Evolutionary conservation across 2,329 filamentous ascomycete genomes (phyloP).

Genomic region (Alternaria sp.): DNA sequence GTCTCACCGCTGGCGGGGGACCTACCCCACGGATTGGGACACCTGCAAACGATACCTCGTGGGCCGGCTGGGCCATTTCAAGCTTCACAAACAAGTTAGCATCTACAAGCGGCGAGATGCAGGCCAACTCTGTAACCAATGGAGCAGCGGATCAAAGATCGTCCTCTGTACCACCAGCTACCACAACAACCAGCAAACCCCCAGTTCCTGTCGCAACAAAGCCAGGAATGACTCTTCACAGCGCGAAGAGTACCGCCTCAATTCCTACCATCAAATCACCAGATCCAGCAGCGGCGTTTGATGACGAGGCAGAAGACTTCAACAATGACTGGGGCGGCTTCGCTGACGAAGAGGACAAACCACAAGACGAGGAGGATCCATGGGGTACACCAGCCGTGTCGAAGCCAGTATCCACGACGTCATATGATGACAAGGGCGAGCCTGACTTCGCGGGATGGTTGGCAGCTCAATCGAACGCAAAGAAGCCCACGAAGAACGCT

Average conservation of each 20-base stretch:
- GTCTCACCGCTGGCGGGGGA: constrained; percentile 53
- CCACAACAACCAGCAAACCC: constrained; percentile 56
- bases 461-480: constrained; percentile 81
- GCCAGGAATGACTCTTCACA: constrained; percentile 39
- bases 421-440: constrained; percentile 83
- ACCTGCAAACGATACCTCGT: constrained; percentile 72
- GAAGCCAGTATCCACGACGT: constrained; percentile 48
- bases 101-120: constrained; percentile 83
- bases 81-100: constrained; percentile 96
- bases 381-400: constrained; percentile 55
- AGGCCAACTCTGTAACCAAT: constrained; percentile 54
- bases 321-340: constrained; percentile 77
- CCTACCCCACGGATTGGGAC: constrained; percentile 77
- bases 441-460: constrained; percentile 97
- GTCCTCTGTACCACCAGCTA: constrained; percentile 55
- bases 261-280: constrained; percentile 39
- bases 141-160: constrained; percentile 54
- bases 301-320: constrained; percentile 63
- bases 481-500: constrained; percentile 67
- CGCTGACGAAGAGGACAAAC: constrained; percentile 59
- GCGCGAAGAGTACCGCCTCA: constrained; percentile 30
- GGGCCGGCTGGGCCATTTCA: constrained; percentile 98
- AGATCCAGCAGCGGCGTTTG: constrained; percentile 59
- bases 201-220: constrained; percentile 53
- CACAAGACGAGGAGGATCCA: constrained; percentile 60